These are phyloP conservation scores for Dioscorea zingiberensis DNA, from an alignment of 106 monocot species.

Conservation along the genomic window DNA sequence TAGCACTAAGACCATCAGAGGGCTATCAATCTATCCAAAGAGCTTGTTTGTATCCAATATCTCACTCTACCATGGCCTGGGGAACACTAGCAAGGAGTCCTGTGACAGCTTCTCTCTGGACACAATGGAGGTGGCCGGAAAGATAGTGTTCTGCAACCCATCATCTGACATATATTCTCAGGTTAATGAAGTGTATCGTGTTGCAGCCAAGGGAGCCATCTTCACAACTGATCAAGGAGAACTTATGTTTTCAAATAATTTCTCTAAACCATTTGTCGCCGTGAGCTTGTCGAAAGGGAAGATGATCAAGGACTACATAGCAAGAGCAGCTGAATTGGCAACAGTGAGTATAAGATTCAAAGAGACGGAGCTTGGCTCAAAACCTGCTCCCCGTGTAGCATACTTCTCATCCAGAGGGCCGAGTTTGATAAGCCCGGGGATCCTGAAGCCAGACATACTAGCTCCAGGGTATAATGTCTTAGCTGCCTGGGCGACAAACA, in stretches of 20 bases:
- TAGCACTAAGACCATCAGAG: neutral
- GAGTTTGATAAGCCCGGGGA: neutral
- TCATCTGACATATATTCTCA: neutral
- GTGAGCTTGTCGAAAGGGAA: constrained; percentile 3
- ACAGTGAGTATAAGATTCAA: constrained; percentile 14
- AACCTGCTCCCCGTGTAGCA: constrained; percentile 22
- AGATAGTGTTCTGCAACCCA: constrained; percentile 23
- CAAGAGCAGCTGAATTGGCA: neutral
- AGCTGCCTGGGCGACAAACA: constrained; percentile 16
- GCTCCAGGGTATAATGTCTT: constrained; percentile 18
- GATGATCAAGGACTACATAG: constrained; percentile 11
- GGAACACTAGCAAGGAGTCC: constrained; percentile 11
- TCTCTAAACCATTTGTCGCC: constrained; percentile 10
- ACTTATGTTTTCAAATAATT: neutral
- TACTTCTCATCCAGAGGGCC: constrained; percentile 28
- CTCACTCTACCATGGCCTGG: constrained; percentile 8
- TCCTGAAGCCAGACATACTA: constrained; percentile 26
- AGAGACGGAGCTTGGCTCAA: constrained; percentile 6
- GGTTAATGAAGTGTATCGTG: constrained; percentile 1
- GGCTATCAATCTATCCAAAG: constrained; percentile 16
- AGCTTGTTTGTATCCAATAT: constrained; percentile 6
- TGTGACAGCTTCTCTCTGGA: constrained; percentile 9
- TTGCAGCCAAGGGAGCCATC: constrained; percentile 18
- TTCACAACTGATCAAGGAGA: neutral
- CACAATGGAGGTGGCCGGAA: constrained; percentile 15